Evolutionary conservation across 2,329 filamentous ascomycete species (phyloP), one percentile per base, ranked within the genome.

Genomic region (Diaporthe batatas): DNA sequence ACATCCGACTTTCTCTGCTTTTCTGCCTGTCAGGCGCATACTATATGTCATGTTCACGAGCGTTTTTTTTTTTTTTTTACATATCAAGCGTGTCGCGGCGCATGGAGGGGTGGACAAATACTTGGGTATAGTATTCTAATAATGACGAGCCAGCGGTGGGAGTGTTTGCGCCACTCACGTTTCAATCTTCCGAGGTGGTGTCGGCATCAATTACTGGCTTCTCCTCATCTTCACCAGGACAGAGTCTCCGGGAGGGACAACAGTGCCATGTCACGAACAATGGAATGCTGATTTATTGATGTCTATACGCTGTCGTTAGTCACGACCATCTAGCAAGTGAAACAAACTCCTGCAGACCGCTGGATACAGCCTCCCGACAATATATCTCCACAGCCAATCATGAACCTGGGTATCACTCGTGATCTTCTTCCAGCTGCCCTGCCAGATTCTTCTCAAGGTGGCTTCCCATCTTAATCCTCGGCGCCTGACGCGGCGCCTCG

Each of bases 101-200:
- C 59, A 65, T 65, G 29, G 34, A 51, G 44, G 59, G 47, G 47
- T 21, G 44, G 32, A 32, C 6, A 51, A 53, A 53, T 53, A 53
- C 62, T 67, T 39, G 44, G 47, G 32, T 23, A 53, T n/a, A 67
- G 47, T 67, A 39, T 67, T 53, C 47, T 67, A 67, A 53, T 53
- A 67, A 53, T 67, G 10, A 53, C 39, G 47, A 67, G 47, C 62
- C 62, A 53, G 39, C 32, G 11, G 32, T 39, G 14, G 14, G 32
- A 67, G 47, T 53, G 47, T 39, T 36, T 53, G 47, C n/a, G 14
- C 44, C 62, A 29, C 62, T 51, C 29, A 11, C 53, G 6, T 23
- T 53, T 39, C n/a, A 53, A 2, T 53, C 7, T 53, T 53, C 11
- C 21, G 44, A 49, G 42, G 18, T 18, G 21, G 4, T 18, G 5